Evolutionary conservation across 805 yeast genomes (phyloP).

Genomic region (Wickerhamiella musiphila): DNA sequence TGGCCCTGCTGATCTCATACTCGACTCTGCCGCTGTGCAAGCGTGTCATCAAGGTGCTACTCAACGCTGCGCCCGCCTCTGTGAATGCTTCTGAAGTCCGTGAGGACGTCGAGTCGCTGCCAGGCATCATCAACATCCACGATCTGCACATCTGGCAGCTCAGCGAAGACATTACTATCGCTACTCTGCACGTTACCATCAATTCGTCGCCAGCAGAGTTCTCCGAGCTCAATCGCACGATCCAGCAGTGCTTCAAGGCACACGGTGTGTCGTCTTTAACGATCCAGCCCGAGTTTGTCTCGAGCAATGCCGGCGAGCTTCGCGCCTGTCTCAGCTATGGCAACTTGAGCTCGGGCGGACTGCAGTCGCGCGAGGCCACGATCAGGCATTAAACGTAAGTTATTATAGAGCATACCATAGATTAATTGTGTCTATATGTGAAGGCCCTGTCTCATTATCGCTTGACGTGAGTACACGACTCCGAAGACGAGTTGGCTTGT

Average conservation of each 20-base stretch:
- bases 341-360: constrained; percentile 7
- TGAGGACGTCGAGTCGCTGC: constrained; percentile 44
- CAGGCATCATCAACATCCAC: constrained; percentile 70
- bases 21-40: constrained; percentile 82
- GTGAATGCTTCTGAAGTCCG: constrained; percentile 61
- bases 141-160: constrained; percentile 96
- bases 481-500: too few species aligned
- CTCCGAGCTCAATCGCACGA: constrained; percentile 50
- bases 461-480: too few species aligned
- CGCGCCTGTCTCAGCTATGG: constrained; percentile 8
- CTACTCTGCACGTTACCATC: constrained; percentile 76
- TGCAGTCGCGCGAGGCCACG: not conserved
- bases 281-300: constrained; percentile 80
- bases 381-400: too few species aligned
- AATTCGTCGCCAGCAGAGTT: constrained; percentile 48
- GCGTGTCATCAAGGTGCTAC: constrained; percentile 66
- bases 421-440: too few species aligned
- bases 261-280: constrained; percentile 87
- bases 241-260: constrained; percentile 60
- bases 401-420: too few species aligned
- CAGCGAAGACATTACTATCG: constrained; percentile 71
- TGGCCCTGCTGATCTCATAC: constrained; percentile 75
- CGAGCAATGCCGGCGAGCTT: constrained; percentile 1
- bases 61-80: constrained; percentile 85
- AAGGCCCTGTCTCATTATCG: too few species aligned